These are phyloP conservation scores for Pseudozyma hubeiensis DNA, from an alignment of 1,284 basidiomycete genomes.

Conservation along the genomic window DNA sequence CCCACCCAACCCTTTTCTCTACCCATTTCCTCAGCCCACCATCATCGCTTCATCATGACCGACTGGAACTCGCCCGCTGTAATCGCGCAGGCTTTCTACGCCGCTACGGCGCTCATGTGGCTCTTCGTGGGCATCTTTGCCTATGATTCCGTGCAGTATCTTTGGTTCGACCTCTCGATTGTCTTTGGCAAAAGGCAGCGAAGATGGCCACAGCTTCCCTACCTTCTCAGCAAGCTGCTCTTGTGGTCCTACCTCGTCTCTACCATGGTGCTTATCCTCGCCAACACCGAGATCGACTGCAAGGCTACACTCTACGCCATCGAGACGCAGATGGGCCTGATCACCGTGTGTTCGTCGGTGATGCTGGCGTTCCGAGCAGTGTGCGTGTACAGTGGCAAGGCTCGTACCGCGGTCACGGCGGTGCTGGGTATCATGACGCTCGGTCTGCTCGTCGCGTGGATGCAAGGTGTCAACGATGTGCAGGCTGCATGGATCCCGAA, in stretches of 20 bases:
- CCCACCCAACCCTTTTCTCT: background rate
- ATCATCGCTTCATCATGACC: conserved; percentile 19
- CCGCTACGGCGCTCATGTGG: conserved; percentile 33
- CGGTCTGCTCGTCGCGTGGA: conserved; percentile 50
- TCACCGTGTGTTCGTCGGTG: conserved; percentile 31
- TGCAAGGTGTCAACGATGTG: conserved; percentile 47
- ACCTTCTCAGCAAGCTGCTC: conserved; percentile 39
- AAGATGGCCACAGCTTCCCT: conserved; percentile 40
- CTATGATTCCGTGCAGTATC: conserved; percentile 30
- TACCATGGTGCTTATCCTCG: conserved; percentile 17
- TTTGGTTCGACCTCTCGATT: conserved; percentile 33
- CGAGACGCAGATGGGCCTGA: conserved; percentile 50
- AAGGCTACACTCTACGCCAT: conserved; percentile 26
- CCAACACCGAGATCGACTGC: conserved; percentile 38
- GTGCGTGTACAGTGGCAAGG: conserved; percentile 41
- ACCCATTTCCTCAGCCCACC: background rate
- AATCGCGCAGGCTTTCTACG: conserved; percentile 26
- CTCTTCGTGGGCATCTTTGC: conserved; percentile 37
- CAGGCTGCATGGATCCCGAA: conserved; percentile 30
- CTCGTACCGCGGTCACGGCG: conserved; percentile 23
- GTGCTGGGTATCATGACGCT: conserved; percentile 36
- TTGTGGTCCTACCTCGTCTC: conserved; percentile 32
- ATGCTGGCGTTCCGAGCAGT: conserved; percentile 46
- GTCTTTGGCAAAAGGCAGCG: conserved; percentile 25
- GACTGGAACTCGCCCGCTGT: conserved; percentile 29